Percentiles rank a stretch among this genome's conserved stretches.
Evolutionary conservation across 139 green algal genomes (phyloP).

Genomic region (Marvania coccoides): DNA sequence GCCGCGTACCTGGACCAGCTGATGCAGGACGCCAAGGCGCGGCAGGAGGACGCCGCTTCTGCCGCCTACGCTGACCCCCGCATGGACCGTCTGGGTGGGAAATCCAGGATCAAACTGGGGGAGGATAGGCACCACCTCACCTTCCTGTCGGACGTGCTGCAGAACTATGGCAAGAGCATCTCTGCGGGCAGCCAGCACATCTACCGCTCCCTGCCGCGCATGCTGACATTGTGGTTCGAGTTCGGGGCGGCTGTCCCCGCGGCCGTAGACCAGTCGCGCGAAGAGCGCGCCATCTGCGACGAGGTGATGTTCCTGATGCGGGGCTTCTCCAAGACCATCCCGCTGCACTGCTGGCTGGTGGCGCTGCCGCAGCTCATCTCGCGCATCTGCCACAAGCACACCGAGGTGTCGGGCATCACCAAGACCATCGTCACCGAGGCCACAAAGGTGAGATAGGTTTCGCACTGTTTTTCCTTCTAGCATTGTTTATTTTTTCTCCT

Average conservation of each 20-base stretch:
- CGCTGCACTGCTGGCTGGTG: conserved; percentile 72
- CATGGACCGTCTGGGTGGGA: conserved; percentile 35
- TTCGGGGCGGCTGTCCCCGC: conserved; percentile 42
- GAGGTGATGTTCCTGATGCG: conserved; percentile 35
- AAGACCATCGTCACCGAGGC: conserved; percentile 42
- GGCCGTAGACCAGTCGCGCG: background rate
- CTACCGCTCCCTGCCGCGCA: conserved; percentile 75
- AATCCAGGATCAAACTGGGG: conserved; percentile 36
- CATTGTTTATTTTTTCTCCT: too few relatives aligned
- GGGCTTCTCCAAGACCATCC: conserved; percentile 40
- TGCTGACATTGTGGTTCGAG: conserved; percentile 95
- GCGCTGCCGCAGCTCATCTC: conserved; percentile 88
- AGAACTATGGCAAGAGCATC: conserved; percentile 64
- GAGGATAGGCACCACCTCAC: conserved; percentile 54
- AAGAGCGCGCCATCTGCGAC: background rate
- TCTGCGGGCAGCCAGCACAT: conserved; percentile 54
- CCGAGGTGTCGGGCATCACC: conserved; percentile 50
- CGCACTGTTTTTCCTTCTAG: too few relatives aligned
- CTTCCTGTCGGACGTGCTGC: conserved; percentile 55
- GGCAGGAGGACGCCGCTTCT: conserved; percentile 9
- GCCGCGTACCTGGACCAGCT: conserved; percentile 73
- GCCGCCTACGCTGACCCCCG: background rate
- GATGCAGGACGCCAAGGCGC: conserved; percentile 19
- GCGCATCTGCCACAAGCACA: conserved; percentile 75
- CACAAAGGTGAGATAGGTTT: background rate